A percentile compares a stretch with the other conserved stretches of the same genome.
These are phyloP conservation scores for Nitzschia sp. DNA, from an alignment of 108 stramenopile genomes.

Conservation along the genomic window DNA sequence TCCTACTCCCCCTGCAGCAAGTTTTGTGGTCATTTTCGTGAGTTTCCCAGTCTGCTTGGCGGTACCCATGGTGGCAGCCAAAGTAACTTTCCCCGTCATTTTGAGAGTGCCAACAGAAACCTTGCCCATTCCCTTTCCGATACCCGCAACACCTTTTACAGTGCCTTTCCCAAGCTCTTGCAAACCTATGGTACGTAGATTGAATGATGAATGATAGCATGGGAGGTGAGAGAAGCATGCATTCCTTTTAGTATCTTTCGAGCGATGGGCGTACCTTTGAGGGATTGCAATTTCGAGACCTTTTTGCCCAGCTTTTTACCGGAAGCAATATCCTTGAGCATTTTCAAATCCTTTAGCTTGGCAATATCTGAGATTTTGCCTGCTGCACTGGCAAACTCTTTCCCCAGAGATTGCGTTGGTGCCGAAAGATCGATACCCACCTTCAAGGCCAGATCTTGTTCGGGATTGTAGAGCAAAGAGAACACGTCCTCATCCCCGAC, in stretches of 20 bases:
- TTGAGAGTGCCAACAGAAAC: conserved; percentile 32
- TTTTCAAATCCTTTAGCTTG: conserved; percentile 22
- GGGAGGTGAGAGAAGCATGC: background rate
- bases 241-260: background rate
- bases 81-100: conserved; percentile 25
- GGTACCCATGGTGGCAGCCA: conserved; percentile 18
- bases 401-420: conserved; percentile 9
- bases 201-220: no score
- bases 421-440: conserved; percentile 34
- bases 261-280: conserved; percentile 18
- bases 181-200: conserved; percentile 15
- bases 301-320: conserved; percentile 14
- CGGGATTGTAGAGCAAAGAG: conserved; percentile 53
- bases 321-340: conserved; percentile 33
- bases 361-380: conserved; percentile 14
- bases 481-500: conserved; percentile 78
- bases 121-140: conserved; percentile 17
- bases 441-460: conserved; percentile 38
- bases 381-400: conserved; percentile 14
- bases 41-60: conserved; percentile 5
- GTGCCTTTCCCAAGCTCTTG: conserved; percentile 38
- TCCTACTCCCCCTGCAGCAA: conserved; percentile 3
- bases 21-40: conserved; percentile 13
- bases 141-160: conserved; percentile 20
- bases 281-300: conserved; percentile 19